Percentiles rank a stretch among this genome's conserved stretches.
Evolutionary conservation across 371 early-diverging fungal genomes (phyloP).

Genomic region (Apophysomyces ossiformis): DNA sequence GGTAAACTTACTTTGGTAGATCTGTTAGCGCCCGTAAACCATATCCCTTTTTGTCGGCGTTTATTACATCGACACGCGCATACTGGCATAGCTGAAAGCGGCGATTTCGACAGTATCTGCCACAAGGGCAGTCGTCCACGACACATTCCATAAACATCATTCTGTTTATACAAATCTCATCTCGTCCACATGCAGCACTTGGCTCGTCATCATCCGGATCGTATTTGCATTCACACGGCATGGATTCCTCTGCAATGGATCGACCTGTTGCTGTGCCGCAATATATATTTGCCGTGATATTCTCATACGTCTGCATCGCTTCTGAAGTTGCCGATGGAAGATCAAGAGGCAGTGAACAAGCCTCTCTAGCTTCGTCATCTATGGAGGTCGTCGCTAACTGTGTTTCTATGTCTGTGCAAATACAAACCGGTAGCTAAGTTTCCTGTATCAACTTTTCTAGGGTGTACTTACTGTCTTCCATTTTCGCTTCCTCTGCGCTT

Average conservation of each 20-base stretch:
- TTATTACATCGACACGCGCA: constrained; percentile 81
- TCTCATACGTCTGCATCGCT: constrained; percentile 56
- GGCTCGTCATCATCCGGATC: constrained; percentile 50
- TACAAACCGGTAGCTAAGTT: neutral
- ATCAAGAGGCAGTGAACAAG: constrained; percentile 8
- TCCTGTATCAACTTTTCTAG: too few species aligned
- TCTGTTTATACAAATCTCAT: constrained; percentile 87
- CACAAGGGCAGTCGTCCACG: constrained; percentile 85
- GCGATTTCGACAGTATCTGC: constrained; percentile 85
- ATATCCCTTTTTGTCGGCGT: constrained; percentile 88
- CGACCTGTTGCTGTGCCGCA: constrained; percentile 69
- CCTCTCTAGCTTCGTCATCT: neutral
- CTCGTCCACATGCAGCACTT: constrained; percentile 80
- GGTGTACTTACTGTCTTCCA: neutral
- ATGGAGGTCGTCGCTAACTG: neutral
- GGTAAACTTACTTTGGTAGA: constrained; percentile 57
- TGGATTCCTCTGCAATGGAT: constrained; percentile 72
- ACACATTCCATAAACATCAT: constrained; percentile 90
- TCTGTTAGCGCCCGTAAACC: constrained; percentile 78
- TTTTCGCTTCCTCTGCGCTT: neutral
- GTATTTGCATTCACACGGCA: constrained; percentile 80
- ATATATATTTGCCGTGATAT: constrained; percentile 70
- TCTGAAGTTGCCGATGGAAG: constrained; percentile 44
- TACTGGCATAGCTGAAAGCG: constrained; percentile 85
- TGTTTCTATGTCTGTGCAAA: neutral